Evolutionary conservation across 225 moss, liverwort and hornwort species (phyloP).

Genomic region (Climacium dendroides): DNA sequence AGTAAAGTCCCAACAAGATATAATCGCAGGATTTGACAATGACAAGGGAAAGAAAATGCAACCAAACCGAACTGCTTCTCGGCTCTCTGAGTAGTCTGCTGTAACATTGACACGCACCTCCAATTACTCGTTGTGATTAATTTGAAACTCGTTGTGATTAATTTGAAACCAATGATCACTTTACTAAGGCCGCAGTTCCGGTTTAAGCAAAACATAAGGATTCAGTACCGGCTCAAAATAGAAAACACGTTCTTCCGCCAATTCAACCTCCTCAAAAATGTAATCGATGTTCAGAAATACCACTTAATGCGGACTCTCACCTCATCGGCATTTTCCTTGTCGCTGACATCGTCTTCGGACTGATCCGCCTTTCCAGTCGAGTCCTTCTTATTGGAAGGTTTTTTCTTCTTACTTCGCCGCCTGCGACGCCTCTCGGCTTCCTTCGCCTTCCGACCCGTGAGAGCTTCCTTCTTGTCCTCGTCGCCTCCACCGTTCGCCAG

Average conservation of each 20-base stretch:
- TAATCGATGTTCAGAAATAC: background rate
- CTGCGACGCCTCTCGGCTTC: constrained; percentile 75
- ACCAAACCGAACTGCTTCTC: background rate
- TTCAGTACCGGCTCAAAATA: background rate
- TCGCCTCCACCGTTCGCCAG: constrained; percentile 11
- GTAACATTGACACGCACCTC: background rate
- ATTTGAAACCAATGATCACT: background rate
- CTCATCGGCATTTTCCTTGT: constrained; percentile 50
- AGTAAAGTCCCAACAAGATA: background rate
- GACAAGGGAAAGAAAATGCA: background rate
- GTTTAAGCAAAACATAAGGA: background rate
- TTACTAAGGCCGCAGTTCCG: background rate
- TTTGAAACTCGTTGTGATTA: background rate
- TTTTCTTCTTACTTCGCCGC: constrained; percentile 82
- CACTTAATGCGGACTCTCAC: background rate
- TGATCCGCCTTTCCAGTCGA: constrained; percentile 9
- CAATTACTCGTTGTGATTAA: background rate
- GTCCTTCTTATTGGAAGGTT: constrained; percentile 2
- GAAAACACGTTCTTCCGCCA: background rate
- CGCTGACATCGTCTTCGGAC: constrained; percentile 39
- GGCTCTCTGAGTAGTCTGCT: background rate
- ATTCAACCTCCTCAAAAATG: background rate
- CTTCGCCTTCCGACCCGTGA: constrained; percentile 46
- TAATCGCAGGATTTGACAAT: background rate
- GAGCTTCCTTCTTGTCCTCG: background rate